Conservation (phyloP, 2,329 filamentous ascomycete species). For the Pseudocercospora cruenta region DNA sequence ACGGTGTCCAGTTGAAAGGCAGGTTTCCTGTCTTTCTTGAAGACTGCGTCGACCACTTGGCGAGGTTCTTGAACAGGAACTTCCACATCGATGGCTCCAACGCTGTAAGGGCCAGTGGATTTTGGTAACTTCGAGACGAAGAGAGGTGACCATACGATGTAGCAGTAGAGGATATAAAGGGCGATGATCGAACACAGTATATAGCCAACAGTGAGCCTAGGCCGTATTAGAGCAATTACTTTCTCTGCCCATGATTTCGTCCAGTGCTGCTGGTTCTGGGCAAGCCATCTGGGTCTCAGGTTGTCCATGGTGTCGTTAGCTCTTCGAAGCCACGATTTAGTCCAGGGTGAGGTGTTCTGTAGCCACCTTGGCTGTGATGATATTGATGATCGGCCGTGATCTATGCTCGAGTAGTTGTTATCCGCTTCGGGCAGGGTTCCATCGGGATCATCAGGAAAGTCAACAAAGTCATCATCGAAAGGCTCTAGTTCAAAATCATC, state of each 20-base stretch:
- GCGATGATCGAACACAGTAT: slow-evolving; percentile 15
- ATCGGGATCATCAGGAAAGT: slow-evolving; percentile 22
- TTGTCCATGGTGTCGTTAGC: slow-evolving; percentile 20
- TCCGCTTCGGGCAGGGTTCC: slow-evolving; percentile 15
- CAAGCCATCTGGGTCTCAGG: slow-evolving; percentile 23
- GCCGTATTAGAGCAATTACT: slow-evolving; percentile 9
- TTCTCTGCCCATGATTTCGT: slow-evolving; percentile 12
- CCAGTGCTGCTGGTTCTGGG: slow-evolving; percentile 1
- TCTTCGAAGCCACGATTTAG: slow-evolving; percentile 17
- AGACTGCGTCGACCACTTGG: slow-evolving; percentile 39
- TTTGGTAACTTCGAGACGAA: slow-evolving; percentile 44
- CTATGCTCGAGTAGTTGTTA: not conserved
- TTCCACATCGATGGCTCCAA: slow-evolving; percentile 48
- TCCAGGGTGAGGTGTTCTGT: slow-evolving; percentile 16
- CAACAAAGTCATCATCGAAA: slow-evolving; percentile 19
- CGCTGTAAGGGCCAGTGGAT: slow-evolving; percentile 46
- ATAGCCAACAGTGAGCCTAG: slow-evolving; percentile 21
- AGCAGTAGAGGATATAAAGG: slow-evolving; percentile 42
- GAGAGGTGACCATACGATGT: slow-evolving; percentile 44
- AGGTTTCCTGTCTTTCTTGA: slow-evolving; percentile 42
- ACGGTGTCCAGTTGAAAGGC: slow-evolving; percentile 48
- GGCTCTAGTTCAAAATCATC: slow-evolving; percentile 25
- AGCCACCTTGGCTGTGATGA: slow-evolving; percentile 19
- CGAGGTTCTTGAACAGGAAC: slow-evolving; percentile 33
- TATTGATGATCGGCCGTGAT: not conserved